These are phyloP conservation scores for Silene latifolia DNA, from an alignment of 148 eudicot genomes.

Conservation along the genomic window DNA sequence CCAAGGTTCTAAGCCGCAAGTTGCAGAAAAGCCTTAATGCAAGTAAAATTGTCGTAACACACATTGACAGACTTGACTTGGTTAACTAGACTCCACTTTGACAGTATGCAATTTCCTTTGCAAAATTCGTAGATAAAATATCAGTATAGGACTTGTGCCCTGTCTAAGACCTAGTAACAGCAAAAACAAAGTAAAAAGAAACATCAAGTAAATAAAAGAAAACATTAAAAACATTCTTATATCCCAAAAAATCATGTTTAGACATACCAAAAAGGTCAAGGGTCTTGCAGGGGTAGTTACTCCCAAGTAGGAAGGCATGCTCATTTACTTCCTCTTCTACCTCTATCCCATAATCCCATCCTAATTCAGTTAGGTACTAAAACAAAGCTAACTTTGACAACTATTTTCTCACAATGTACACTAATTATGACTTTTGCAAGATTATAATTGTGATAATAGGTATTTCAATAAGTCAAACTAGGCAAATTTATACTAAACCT, in stretches of 20 bases:
- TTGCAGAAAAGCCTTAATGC: neutral
- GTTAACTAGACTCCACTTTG: neutral
- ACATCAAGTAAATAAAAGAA: no score
- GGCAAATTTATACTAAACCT: no score
- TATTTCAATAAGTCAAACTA: no score
- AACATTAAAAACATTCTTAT: no score
- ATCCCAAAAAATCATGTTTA: neutral
- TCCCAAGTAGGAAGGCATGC: neutral
- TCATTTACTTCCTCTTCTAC: no score
- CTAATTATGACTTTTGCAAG: no score
- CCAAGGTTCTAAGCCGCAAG: neutral
- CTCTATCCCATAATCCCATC: no score
- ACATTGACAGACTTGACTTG: neutral
- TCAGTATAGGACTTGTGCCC: neutral
- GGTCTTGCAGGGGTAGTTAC: neutral
- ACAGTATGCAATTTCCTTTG: neutral
- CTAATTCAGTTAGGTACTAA: no score
- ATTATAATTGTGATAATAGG: no score
- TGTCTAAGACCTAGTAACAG: neutral
- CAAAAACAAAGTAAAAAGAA: neutral
- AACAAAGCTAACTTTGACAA: no score
- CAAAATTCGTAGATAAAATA: neutral
- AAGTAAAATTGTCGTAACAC: neutral
- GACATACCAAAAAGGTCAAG: conserved; percentile 1
- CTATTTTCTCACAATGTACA: no score